These are phyloP conservation scores for Bocquillonia castaneifolia DNA, from an alignment of 441 rosid genomes.

Conservation along the genomic window DNA sequence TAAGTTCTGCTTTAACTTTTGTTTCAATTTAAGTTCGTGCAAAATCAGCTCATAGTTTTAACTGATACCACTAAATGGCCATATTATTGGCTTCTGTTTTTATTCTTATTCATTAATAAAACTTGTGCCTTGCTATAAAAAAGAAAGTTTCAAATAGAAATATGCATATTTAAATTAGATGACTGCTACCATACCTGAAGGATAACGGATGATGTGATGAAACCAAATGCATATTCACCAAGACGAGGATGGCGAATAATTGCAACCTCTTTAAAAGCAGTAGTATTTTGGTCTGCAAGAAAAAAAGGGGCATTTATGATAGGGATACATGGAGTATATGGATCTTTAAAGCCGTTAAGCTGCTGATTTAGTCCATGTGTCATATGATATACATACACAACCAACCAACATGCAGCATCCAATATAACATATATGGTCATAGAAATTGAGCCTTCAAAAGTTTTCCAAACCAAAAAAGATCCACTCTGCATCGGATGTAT, in stretches of 20 bases:
- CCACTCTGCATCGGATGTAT: background rate
- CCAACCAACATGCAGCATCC: background rate
- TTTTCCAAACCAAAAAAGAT: slow-evolving; percentile 2
- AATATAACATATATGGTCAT: background rate
- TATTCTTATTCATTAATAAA: too few species aligned
- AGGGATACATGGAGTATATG: background rate
- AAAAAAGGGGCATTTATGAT: slow-evolving; percentile 14
- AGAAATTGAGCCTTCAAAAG: background rate
- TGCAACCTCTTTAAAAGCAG: slow-evolving; percentile 94
- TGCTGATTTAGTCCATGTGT: background rate
- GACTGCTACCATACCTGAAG: slow-evolving; percentile 58
- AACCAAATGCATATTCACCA: slow-evolving; percentile 96
- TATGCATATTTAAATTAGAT: background rate
- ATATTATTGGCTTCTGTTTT: too few species aligned
- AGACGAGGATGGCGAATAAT: slow-evolving; percentile 92
- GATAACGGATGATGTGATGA: slow-evolving; percentile 75
- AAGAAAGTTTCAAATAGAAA: too few species aligned
- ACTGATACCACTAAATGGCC: too few species aligned
- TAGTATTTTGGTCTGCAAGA: slow-evolving; percentile 78
- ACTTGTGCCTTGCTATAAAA: too few species aligned
- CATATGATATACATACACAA: background rate
- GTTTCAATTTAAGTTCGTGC: too few species aligned
- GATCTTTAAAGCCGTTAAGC: slow-evolving; percentile 11
- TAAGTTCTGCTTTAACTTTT: too few species aligned
- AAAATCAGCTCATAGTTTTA: too few species aligned